Evolutionary conservation across 2,329 filamentous ascomycete genomes (phyloP).

Genomic region (Cercospora sp.): DNA sequence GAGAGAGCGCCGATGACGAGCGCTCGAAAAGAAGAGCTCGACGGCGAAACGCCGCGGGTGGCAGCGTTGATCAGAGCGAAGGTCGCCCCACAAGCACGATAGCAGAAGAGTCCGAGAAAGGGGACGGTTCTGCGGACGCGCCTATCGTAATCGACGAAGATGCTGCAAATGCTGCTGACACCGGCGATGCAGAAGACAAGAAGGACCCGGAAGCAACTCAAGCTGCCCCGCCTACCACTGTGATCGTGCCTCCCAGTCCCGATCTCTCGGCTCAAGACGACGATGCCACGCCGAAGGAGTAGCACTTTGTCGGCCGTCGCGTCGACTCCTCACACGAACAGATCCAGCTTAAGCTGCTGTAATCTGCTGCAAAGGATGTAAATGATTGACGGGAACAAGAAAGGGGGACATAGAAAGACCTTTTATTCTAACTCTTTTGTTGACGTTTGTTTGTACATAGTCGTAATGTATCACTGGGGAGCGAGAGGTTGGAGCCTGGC

Average conservation of each 20-base stretch:
- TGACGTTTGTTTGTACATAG: slow-evolving; percentile 11
- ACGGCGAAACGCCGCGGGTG: slow-evolving; percentile 33
- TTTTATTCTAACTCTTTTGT: background rate
- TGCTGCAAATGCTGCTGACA: background rate
- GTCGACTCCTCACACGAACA: background rate
- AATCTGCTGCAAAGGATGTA: background rate
- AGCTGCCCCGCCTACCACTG: slow-evolving; percentile 14
- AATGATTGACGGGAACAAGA: background rate
- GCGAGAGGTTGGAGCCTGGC: background rate
- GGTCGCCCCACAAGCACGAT: slow-evolving; percentile 40
- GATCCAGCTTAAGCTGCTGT: slow-evolving; percentile 3
- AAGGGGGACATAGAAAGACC: background rate
- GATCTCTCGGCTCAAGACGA: slow-evolving; percentile 12
- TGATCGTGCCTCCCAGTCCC: slow-evolving; percentile 19
- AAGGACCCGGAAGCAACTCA: background rate
- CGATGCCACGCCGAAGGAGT: slow-evolving; percentile 9
- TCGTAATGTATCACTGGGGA: slow-evolving; percentile 8
- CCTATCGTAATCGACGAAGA: slow-evolving; percentile 12
- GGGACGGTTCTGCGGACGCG: slow-evolving; percentile 7
- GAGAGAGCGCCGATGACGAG: slow-evolving; percentile 79
- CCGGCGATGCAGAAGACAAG: background rate
- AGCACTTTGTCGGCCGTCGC: background rate
- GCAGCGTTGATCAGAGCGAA: slow-evolving; percentile 34
- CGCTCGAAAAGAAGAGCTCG: slow-evolving; percentile 66
- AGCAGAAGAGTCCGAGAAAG: slow-evolving; percentile 31